Evolutionary conservation across 345 rosid genomes (phyloP), one percentile per base, ranked within the genome.

Genomic region (Microcos paniculata): DNA sequence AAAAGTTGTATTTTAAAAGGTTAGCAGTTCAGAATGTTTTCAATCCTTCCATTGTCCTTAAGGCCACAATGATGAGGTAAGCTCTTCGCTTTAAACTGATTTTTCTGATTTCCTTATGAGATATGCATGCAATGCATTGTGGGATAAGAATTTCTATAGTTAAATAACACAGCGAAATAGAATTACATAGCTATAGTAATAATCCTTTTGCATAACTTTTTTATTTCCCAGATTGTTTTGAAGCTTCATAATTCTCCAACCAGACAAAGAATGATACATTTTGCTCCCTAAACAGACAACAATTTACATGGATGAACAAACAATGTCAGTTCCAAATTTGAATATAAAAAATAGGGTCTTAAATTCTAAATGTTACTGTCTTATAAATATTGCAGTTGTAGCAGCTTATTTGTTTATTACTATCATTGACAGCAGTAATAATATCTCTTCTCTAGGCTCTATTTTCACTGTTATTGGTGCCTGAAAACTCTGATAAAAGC

Each of bases 401-500:
- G 67, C 28, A 74, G 76, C 30, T 78, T 77, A 7, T 67, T 71
- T 80, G 52, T 61, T 75, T 55, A 67, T 65, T 40, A 49, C 56
- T 13, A 52, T 26, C 4, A 79, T 78, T 77, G 78, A 72, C 82
- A 77, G 80, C 83, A 51, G 85, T 23, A 74, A 51, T 63, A 62
- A 35, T 21, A 13, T 75, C 67, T 73, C 70, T 70, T 71, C 80
- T 80, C 82, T 61, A 71, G 76, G 82, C 78, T 82, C 82, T 75
- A 86, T 80, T 85, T 76, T 73, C 81, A 80, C 82, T 77, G 78
- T 83, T 80, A 58, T 80, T 78, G 80, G 76, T 71, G 79, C 79
- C 85, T 79, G 87, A 73, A 81, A 82, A 38, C 82, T 76, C 88
- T 79, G 86, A 79, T 72, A 78, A 69, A 82, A 71, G 77, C 75